Evolutionary conservation across 1,284 basidiomycete species (phyloP).

Genomic region (Pseudomicrostroma phylloplanum): DNA sequence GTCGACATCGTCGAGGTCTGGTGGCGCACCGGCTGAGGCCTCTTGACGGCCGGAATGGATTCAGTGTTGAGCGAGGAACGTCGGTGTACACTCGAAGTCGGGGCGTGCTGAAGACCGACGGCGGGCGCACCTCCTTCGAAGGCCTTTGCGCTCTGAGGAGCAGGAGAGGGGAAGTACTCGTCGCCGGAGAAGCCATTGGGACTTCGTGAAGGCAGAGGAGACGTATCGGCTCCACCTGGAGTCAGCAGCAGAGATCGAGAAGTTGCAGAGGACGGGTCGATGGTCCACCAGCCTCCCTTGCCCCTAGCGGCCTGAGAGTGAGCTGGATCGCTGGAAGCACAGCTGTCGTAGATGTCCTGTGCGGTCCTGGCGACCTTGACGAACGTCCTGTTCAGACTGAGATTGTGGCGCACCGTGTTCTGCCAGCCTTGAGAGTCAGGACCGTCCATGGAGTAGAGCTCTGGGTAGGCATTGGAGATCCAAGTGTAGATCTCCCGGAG

Average conservation of each 20-base stretch:
- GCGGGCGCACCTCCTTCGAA: too few relatives aligned
- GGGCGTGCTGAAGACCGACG: too few relatives aligned
- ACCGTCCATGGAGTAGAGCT: constrained; percentile 31
- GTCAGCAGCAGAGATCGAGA: constrained; percentile 13
- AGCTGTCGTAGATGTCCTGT: constrained; percentile 37
- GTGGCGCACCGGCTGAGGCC: too few relatives aligned
- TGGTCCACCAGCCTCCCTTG: constrained; percentile 41
- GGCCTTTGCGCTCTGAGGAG: too few relatives aligned
- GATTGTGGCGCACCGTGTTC: constrained; percentile 44
- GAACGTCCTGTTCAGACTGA: constrained; percentile 40
- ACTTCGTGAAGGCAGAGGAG: too few relatives aligned
- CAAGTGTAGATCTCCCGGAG: constrained; percentile 43
- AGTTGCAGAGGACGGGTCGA: constrained; percentile 24
- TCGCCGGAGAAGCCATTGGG: too few relatives aligned
- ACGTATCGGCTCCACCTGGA: too few relatives aligned
- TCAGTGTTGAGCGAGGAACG: too few relatives aligned
- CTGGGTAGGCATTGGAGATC: constrained; percentile 35
- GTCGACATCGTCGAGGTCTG: too few relatives aligned
- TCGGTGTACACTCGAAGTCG: too few relatives aligned
- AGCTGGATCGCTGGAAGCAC: constrained; percentile 28
- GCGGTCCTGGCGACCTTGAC: constrained; percentile 34
- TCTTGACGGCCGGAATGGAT: too few relatives aligned
- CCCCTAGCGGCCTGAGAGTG: constrained; percentile 34
- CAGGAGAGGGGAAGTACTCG: too few relatives aligned
- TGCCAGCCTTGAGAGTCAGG: constrained; percentile 41